These are phyloP conservation scores for Mycena haematopus DNA, from an alignment of 768 basidiomycete genomes.

Conservation along the genomic window DNA sequence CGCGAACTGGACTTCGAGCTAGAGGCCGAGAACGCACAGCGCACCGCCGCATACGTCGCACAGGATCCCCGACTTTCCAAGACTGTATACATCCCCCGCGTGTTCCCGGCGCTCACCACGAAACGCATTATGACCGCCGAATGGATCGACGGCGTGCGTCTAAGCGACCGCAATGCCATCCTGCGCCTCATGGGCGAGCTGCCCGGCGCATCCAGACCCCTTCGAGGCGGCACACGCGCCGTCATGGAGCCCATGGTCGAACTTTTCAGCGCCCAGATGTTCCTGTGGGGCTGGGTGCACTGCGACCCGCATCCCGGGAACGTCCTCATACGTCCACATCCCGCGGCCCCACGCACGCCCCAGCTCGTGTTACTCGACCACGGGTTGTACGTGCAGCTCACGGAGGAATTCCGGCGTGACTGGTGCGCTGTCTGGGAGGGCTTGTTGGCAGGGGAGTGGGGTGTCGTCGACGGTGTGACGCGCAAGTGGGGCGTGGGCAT, in stretches of 20 bases:
- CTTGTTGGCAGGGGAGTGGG: slow-evolving; percentile 62
- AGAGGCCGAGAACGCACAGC: slow-evolving; percentile 79
- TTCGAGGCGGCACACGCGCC: slow-evolving; percentile 65
- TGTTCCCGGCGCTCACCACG: slow-evolving; percentile 75
- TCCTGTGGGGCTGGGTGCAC: slow-evolving; percentile 90
- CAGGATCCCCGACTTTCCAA: slow-evolving; percentile 72
- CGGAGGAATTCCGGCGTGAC: slow-evolving; percentile 70
- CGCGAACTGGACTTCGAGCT: slow-evolving; percentile 83
- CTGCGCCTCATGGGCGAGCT: slow-evolving; percentile 64
- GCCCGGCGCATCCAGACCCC: slow-evolving; percentile 40
- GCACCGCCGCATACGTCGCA: slow-evolving; percentile 71
- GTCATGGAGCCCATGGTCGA: slow-evolving; percentile 90
- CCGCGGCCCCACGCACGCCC: slow-evolving; percentile 48
- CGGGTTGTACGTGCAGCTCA: slow-evolving; percentile 82
- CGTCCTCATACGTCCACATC: slow-evolving; percentile 71
- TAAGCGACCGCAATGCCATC: slow-evolving; percentile 69
- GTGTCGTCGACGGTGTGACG: slow-evolving; percentile 56
- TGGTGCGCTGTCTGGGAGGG: slow-evolving; percentile 83
- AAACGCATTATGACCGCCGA: slow-evolving; percentile 84
- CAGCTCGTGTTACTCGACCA: slow-evolving; percentile 91
- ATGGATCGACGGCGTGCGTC: slow-evolving; percentile 81
- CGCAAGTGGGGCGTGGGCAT: slow-evolving; percentile 71
- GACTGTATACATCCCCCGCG: slow-evolving; percentile 80
- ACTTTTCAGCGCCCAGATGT: slow-evolving; percentile 89
- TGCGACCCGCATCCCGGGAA: slow-evolving; percentile 84